These are phyloP conservation scores for Coemansia sp. DNA, from an alignment of 192 early-diverging fungal genomes.

Conservation along the genomic window DNA sequence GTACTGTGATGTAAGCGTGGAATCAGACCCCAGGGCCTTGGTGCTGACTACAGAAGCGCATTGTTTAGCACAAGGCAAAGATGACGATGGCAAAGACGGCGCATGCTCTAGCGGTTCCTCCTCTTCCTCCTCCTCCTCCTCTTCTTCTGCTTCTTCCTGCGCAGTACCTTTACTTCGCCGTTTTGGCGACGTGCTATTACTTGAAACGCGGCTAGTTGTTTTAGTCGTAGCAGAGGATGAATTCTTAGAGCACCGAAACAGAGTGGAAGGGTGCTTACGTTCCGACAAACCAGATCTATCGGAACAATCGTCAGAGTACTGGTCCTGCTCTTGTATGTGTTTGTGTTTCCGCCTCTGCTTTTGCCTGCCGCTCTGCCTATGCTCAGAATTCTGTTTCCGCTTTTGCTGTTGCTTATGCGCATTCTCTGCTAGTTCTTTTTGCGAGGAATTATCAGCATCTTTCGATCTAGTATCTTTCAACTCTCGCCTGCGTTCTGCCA, in stretches of 20 bases:
- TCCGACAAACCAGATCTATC: background rate
- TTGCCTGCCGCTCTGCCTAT: too few relatives aligned
- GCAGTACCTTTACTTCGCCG: background rate
- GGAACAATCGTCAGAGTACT: too few relatives aligned
- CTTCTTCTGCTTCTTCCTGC: background rate
- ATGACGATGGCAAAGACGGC: too few relatives aligned
- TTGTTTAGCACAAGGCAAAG: background rate
- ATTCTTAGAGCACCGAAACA: background rate
- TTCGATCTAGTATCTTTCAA: background rate
- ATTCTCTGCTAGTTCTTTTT: background rate
- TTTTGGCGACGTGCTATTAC: background rate
- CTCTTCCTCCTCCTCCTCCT: background rate
- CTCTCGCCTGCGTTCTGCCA: constrained; percentile 22
- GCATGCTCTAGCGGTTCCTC: too few relatives aligned
- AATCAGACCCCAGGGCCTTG: background rate
- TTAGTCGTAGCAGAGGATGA: background rate
- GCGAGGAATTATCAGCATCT: background rate
- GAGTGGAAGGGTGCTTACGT: background rate
- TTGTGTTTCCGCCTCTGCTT: too few relatives aligned
- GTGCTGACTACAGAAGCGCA: background rate
- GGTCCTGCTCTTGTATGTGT: too few relatives aligned
- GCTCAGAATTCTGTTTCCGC: background rate
- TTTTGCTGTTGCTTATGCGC: background rate
- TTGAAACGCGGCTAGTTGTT: background rate
- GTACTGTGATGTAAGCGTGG: background rate